Evolutionary conservation across 2,329 filamentous ascomycete species (phyloP).

Genomic region (Fusarium veterinarium): DNA sequence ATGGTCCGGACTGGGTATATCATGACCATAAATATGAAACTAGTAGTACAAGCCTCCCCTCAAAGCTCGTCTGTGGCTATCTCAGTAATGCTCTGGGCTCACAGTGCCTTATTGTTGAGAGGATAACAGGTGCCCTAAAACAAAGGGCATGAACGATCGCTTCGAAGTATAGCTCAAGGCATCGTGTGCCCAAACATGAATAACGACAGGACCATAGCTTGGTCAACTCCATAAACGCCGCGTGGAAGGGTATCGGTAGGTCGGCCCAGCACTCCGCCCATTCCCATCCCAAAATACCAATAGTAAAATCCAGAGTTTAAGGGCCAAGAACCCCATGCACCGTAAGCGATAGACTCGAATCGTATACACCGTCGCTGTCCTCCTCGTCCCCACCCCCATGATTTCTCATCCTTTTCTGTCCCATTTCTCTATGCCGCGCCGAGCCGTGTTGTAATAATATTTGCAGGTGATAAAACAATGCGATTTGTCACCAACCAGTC

Average conservation of each 20-base stretch:
- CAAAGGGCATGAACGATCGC: slow-evolving; percentile 34
- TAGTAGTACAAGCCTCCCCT: slow-evolving; percentile 40
- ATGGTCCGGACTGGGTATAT: slow-evolving; percentile 42
- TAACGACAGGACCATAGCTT: slow-evolving; percentile 25
- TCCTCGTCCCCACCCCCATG: slow-evolving; percentile 27
- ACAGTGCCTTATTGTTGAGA: slow-evolving; percentile 27
- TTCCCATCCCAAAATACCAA: slow-evolving; percentile 34
- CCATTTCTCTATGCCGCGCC: slow-evolving; percentile 46
- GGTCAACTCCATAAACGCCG: slow-evolving; percentile 42
- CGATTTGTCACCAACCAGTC: slow-evolving; percentile 30
- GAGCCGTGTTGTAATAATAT: slow-evolving; percentile 42
- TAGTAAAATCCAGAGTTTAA: slow-evolving; percentile 35
- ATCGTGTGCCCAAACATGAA: slow-evolving; percentile 20
- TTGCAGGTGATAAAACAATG: slow-evolving; percentile 39
- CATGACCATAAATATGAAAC: slow-evolving; percentile 43
- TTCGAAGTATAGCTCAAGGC: slow-evolving; percentile 34
- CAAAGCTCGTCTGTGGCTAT: neutral
- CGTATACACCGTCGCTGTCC: slow-evolving; percentile 44
- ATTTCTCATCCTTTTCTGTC: slow-evolving; percentile 40
- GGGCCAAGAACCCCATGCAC: slow-evolving; percentile 35
- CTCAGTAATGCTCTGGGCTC: neutral
- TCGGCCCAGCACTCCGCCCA: slow-evolving; percentile 39
- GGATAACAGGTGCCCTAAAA: slow-evolving; percentile 13
- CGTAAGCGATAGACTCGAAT: slow-evolving; percentile 47
- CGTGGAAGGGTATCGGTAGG: slow-evolving; percentile 46